These are phyloP conservation scores for Letharia lupina DNA, from an alignment of 495 filamentous ascomycete species.

Conservation along the genomic window DNA sequence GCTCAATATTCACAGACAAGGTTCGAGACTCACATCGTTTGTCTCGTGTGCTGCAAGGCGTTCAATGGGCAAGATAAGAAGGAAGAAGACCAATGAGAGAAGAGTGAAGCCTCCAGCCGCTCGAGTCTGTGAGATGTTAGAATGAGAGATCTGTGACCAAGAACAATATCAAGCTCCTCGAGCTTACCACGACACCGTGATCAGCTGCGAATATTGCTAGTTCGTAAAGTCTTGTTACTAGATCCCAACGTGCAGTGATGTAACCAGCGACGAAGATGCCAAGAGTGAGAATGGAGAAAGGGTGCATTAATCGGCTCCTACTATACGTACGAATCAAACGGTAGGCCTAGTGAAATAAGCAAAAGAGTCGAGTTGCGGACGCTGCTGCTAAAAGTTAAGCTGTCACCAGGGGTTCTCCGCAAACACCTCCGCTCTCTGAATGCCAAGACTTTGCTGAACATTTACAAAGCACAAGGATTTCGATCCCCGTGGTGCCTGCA, in stretches of 20 bases:
- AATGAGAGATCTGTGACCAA: not conserved
- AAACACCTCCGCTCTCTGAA: too few relatives aligned
- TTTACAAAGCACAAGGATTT: not conserved
- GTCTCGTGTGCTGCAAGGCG: conserved; percentile 62
- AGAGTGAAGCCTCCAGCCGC: conserved; percentile 66
- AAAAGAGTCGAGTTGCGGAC: not conserved
- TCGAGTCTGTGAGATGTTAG: conserved; percentile 42
- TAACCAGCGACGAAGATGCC: conserved; percentile 99
- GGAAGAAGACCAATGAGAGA: conserved; percentile 66
- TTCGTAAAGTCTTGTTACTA: conserved; percentile 92
- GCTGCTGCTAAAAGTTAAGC: not conserved
- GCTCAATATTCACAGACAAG: not conserved
- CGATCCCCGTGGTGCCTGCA: not conserved
- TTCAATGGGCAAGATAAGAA: conserved; percentile 66
- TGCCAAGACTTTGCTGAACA: too few relatives aligned
- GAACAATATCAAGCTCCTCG: not conserved
- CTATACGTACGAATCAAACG: not conserved
- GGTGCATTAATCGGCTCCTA: conserved; percentile 70
- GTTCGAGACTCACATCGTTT: conserved; percentile 43
- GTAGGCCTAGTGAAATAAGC: not conserved
- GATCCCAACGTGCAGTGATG: conserved; percentile 96
- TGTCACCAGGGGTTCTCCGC: not conserved
- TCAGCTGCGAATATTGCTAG: conserved; percentile 95
- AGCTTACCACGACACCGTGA: conserved; percentile 90
- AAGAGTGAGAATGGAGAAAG: conserved; percentile 85